Conservation (phyloP, 192 early-diverging fungal species). For the Geranomyces variabilis region DNA sequence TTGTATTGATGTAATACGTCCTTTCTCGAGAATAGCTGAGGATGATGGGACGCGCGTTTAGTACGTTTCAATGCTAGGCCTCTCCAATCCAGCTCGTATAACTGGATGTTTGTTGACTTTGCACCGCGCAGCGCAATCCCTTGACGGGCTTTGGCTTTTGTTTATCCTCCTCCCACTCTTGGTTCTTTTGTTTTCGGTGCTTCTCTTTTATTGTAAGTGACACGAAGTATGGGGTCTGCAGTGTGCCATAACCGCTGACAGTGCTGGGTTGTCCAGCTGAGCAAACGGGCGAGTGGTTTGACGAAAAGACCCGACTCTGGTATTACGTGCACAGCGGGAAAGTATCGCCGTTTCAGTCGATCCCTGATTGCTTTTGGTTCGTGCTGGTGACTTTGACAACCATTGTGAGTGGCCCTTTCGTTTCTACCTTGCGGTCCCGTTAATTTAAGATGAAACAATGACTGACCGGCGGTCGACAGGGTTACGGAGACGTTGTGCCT, state of each 20-base stretch:
- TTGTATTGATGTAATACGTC: neutral
- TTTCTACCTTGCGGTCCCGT: neutral
- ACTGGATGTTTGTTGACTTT: too few relatives aligned
- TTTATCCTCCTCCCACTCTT: slow-evolving; percentile 26
- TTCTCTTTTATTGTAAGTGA: slow-evolving; percentile 26
- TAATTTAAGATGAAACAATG: too few relatives aligned
- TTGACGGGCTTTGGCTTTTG: slow-evolving; percentile 23
- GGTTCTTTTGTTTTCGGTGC: slow-evolving; percentile 17
- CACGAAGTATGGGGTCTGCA: too few relatives aligned
- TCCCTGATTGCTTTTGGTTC: slow-evolving; percentile 39
- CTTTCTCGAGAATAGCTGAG: slow-evolving; percentile 8
- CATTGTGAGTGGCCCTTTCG: slow-evolving; percentile 1
- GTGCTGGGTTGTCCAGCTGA: slow-evolving; percentile 5
- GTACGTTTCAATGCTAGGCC: too few relatives aligned
- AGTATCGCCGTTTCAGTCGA: slow-evolving; percentile 36
- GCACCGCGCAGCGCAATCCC: neutral
- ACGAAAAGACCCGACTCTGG: slow-evolving; percentile 25
- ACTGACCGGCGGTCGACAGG: neutral
- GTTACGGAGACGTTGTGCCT: slow-evolving; percentile 39
- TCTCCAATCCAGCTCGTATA: too few relatives aligned
- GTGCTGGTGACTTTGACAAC: slow-evolving; percentile 36
- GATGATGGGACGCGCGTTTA: slow-evolving; percentile 30
- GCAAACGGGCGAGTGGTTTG: slow-evolving; percentile 18
- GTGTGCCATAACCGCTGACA: too few relatives aligned
- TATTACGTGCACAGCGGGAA: slow-evolving; percentile 14